Evolutionary conservation across 164 flowering plant species (phyloP).

Genomic region (Sextonia rubra): DNA sequence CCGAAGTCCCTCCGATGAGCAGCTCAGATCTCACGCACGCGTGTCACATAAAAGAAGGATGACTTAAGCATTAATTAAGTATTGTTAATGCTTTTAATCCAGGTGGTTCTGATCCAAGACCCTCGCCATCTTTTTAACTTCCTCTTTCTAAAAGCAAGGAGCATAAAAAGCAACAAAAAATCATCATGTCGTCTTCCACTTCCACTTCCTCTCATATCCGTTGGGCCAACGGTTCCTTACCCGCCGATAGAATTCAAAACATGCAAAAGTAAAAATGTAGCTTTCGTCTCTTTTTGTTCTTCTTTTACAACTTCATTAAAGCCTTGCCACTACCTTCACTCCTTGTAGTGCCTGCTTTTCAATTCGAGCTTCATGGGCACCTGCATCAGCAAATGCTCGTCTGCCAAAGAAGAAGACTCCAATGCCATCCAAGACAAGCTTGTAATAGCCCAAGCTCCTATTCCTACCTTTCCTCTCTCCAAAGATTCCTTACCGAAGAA

Average conservation of each 20-base stretch:
- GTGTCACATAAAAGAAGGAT: too few relatives aligned
- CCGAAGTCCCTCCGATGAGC: too few relatives aligned
- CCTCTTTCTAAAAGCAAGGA: conserved; percentile 1
- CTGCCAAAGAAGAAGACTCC: conserved; percentile 11
- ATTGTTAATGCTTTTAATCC: too few relatives aligned
- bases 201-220: conserved; percentile 25
- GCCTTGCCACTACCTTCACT: background rate
- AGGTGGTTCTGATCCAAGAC: background rate
- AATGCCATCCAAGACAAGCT: conserved; percentile 50
- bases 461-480: conserved; percentile 6
- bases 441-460: conserved; percentile 35
- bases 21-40: too few relatives aligned
- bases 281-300: conserved; percentile 11
- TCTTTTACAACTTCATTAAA: background rate
- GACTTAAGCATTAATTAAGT: too few relatives aligned
- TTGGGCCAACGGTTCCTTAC: conserved; percentile 43
- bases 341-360: background rate
- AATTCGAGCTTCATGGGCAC: conserved; percentile 37
- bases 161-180: background rate
- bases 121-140: background rate
- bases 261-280: conserved; percentile 16
- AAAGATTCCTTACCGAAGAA: conserved; percentile 10
- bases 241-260: conserved; percentile 45
- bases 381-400: conserved; percentile 62
- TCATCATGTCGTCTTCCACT: conserved; percentile 4